Percentiles rank a stretch among this genome's conserved stretches.
Conservation (phyloP, 768 basidiomycete genomes). For the Xanthoconium stramineum region DNA sequence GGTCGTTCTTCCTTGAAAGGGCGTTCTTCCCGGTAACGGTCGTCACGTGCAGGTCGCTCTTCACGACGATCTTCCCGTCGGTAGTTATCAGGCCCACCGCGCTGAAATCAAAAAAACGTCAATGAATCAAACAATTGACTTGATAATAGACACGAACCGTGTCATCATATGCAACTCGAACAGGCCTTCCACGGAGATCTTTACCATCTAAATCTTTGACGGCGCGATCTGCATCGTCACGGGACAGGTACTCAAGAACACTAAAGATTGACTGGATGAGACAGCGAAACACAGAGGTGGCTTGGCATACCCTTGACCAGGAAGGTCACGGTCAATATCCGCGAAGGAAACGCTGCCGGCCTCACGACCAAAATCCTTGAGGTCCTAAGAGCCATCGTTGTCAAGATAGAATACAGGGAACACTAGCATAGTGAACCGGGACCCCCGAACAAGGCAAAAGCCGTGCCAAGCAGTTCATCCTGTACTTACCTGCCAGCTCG, state of each 20-base stretch:
- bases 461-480: background rate
- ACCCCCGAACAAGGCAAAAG: conserved; percentile 14
- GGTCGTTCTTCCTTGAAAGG: conserved; percentile 47
- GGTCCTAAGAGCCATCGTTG: conserved; percentile 62
- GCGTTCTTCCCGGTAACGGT: conserved; percentile 60
- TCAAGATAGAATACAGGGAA: conserved; percentile 14
- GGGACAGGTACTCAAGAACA: conserved; percentile 83
- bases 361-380: conserved; percentile 96
- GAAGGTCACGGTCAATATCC: conserved; percentile 85
- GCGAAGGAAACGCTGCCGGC: conserved; percentile 92
- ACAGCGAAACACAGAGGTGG: background rate
- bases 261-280: conserved; percentile 38
- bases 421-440: conserved; percentile 16
- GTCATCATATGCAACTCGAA: conserved; percentile 67
- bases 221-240: conserved; percentile 93
- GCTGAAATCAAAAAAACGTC: conserved; percentile 36
- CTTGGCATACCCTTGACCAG: conserved; percentile 77
- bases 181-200: conserved; percentile 81
- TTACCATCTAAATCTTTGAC: conserved; percentile 81
- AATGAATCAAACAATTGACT: background rate
- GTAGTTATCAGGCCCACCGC: conserved; percentile 68
- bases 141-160: conserved; percentile 41
- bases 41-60: conserved; percentile 50
- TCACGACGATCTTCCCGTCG: conserved; percentile 72
- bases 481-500: conserved; percentile 95